Conservation (phyloP, 2,329 filamentous ascomycete genomes). For the Microthyrium microscopicum region DNA sequence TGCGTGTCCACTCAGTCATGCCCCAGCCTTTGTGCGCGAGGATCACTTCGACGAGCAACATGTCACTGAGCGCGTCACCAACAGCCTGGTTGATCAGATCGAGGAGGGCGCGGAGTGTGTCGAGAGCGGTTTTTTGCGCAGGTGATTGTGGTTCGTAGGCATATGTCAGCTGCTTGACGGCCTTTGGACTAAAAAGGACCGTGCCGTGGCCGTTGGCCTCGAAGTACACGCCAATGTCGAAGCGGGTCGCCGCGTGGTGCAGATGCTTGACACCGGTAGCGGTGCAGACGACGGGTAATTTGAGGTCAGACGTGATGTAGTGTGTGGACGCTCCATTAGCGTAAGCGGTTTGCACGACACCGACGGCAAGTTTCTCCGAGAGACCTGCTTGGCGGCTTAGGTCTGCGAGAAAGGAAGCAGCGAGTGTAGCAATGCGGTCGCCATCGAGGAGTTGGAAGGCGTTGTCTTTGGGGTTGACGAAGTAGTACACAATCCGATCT, state of each 20-base stretch:
- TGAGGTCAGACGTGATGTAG: conserved; percentile 76
- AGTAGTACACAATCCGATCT: conserved; percentile 92
- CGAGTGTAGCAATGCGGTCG: conserved; percentile 88
- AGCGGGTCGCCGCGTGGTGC: conserved; percentile 88
- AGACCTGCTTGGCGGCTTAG: conserved; percentile 68
- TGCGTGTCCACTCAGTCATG: conserved; percentile 78
- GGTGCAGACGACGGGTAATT: conserved; percentile 81
- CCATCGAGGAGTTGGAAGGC: conserved; percentile 89
- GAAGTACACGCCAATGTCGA: conserved; percentile 94
- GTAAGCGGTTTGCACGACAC: conserved; percentile 93
- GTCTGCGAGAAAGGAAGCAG: conserved; percentile 84
- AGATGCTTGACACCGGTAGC: conserved; percentile 94
- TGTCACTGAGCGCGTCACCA: conserved; percentile 87
- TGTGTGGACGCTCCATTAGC: conserved; percentile 90
- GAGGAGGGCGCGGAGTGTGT: conserved; percentile 65
- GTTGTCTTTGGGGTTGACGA: conserved; percentile 61
- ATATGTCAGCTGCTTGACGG: conserved; percentile 56
- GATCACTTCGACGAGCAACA: conserved; percentile 90
- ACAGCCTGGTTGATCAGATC: conserved; percentile 98
- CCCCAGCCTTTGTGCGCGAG: conserved; percentile 90
- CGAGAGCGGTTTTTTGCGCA: conserved; percentile 76
- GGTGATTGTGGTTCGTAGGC: conserved; percentile 72
- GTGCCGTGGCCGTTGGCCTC: conserved; percentile 98
- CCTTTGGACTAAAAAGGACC: conserved; percentile 78
- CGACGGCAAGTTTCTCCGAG: conserved; percentile 66